These are phyloP conservation scores for Miscanthus lutarioriparius DNA, from an alignment of 176 grass and related monocot species.

Conservation along the genomic window DNA sequence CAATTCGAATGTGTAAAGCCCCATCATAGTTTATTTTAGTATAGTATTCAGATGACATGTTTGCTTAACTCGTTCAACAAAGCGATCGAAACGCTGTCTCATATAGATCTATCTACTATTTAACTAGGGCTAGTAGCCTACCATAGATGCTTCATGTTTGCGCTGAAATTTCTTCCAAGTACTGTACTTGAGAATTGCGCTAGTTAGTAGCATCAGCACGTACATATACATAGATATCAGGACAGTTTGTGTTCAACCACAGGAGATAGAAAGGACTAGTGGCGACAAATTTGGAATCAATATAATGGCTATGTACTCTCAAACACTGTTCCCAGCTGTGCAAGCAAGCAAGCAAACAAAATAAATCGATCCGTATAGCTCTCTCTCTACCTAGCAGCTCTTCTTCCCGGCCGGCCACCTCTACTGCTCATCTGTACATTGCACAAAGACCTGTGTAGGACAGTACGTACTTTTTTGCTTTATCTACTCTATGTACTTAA, in stretches of 20 bases:
- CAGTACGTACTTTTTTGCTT: slow-evolving; percentile 23
- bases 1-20: slow-evolving; percentile 42
- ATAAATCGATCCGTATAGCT: background rate
- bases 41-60: slow-evolving; percentile 26
- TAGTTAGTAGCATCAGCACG: background rate
- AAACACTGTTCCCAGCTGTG: slow-evolving; percentile 1
- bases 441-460: slow-evolving; percentile 24
- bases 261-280: slow-evolving; percentile 26
- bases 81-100: background rate
- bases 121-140: background rate
- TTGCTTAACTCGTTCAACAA: slow-evolving; percentile 22
- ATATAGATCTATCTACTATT: background rate
- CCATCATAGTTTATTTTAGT: slow-evolving; percentile 1
- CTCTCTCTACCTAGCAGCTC: background rate
- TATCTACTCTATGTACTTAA: slow-evolving; percentile 37
- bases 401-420: background rate
- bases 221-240: background rate
- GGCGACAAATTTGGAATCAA: slow-evolving; percentile 5
- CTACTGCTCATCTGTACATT: slow-evolving; percentile 20
- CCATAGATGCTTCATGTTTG: background rate
- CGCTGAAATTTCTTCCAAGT: slow-evolving; percentile 31
- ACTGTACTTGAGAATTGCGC: slow-evolving; percentile 11
- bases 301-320: slow-evolving; percentile 34
- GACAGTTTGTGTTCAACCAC: slow-evolving; percentile 27
- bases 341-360: background rate